A percentile compares a stretch with the other conserved stretches of the same genome.
phyloP scores from a whole-genome alignment of 1,284 basidiomycete species.

The Gymnopus androsaceus region DNA sequence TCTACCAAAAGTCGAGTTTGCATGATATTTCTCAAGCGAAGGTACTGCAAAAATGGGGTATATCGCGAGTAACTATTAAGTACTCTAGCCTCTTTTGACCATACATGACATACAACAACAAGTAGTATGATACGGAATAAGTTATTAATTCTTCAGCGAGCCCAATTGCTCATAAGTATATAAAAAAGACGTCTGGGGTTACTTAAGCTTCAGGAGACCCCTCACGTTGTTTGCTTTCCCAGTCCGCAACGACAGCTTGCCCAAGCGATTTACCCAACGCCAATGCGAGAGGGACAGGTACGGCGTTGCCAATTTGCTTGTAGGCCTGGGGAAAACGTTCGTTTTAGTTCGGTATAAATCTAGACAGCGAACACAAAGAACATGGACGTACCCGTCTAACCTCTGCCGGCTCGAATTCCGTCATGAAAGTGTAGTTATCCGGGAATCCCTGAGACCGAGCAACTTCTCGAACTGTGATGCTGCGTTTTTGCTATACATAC shows the following conservation, averaged over 20 bases:
- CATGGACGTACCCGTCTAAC: not conserved
- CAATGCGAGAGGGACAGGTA: conserved; percentile 64
- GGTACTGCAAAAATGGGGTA: too few species aligned
- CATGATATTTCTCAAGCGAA: too few species aligned
- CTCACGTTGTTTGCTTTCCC: conserved; percentile 42
- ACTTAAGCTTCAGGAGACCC: conserved; percentile 17
- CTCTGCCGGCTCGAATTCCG: not conserved
- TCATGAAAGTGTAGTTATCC: conserved; percentile 57
- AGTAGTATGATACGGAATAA: too few species aligned
- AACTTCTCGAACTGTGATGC: conserved; percentile 62
- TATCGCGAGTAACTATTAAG: too few species aligned
- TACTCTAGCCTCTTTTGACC: too few species aligned
- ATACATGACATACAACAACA: too few species aligned
- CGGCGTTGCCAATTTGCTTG: conserved; percentile 73
- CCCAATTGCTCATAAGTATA: too few species aligned
- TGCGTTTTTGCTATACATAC: conserved; percentile 72
- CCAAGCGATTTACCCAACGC: conserved; percentile 63
- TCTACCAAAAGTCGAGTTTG: too few species aligned
- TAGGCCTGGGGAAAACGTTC: conserved; percentile 49
- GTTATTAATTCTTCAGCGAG: too few species aligned
- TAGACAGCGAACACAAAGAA: not conserved
- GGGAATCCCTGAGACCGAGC: conserved; percentile 76
- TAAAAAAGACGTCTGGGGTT: too few species aligned
- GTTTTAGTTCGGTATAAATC: too few species aligned
- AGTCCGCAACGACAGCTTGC: conserved; percentile 45